Evolutionary conservation across 1,284 basidiomycete genomes (phyloP), one percentile per base, ranked within the genome.

Genomic region (Boletellus deceptivus): DNA sequence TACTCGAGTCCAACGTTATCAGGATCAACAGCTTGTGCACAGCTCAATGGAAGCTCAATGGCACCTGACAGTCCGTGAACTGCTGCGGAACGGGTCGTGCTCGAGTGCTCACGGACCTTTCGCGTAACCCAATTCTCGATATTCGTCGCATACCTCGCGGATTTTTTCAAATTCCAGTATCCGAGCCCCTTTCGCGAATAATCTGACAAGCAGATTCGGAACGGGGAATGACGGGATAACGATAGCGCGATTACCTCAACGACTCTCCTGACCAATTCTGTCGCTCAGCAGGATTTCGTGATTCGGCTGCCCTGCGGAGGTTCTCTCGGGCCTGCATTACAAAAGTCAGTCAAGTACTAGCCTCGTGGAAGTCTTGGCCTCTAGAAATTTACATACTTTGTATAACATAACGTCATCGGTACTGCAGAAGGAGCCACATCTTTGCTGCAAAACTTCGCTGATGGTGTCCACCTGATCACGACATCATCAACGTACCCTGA

Each of bases 351-450:
- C 9, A 24, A 20, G 41, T 4, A 2, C 17, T 20, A n/a, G 29
- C 44, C 48, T 35, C n/a, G 54, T 69, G 39, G 20, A 48, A 37
- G 20, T 36, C 7, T 16, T 25, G 25, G 13, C 39, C 39, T 25
- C 18, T 31, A 18, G 33, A 48, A 39, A 33, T 42, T 35, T 33
- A 57, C 52, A 46, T 56, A 84, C 91, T 77, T 99, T 99, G 78
- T 99, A 98, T 44, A 98, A 74, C 75, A 98, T 90, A 39, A 99
- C 97, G 72, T 99, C 97, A 64, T 98, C 97, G 0, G 96, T 89
- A 61, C 93, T 95, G 71, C 95, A 98, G 79, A 99, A 99, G 17
- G 92, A 92, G 1, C 94, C 95, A 63, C 97, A 99, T 63, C 93
- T 82, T 64, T 91, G 86, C 67, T 99, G 96, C 31, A 99, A 74